Base-by-base conservation (phyloP, 164 flowering plant species). In the Chloranthus sessilifolius region DNA sequence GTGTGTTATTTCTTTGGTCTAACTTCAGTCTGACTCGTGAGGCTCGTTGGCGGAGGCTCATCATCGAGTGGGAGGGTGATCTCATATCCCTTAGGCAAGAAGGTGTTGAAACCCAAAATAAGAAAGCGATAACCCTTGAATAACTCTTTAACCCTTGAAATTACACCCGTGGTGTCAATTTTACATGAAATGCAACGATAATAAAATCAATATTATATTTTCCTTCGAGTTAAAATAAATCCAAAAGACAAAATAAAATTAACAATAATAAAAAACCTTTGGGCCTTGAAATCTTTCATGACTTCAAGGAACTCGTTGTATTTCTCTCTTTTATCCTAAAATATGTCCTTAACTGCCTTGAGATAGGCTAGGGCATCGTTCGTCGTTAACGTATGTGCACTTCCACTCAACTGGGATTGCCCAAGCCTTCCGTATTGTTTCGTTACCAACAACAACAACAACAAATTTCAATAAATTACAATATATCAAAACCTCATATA, bases 31-130 rank as follows among this genome's bases (percentile, higher is more conserved):
- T n/a, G n/a, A 85, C 50, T 83, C 85, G 44, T 76, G 80, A 7
- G 89, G 88, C 63, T 85, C 74, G 80, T 83, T 10, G 48, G 76
- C 0, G 64, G 65, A 65, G 66, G 73, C 33, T 78, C 91, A 55
- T 80, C 85, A 45, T 78, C 95, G 5, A 53, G 68, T 1, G 89
- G 78, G 22, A 84, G 85, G 37, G 88, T 84, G 64, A 94, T 89
- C 67, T 81, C 88, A 64, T 68, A 86, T 43, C 97, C 95, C 67
- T 80, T 78, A 7, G 99, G 99, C 70, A 92, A 76, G 71, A 92
- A 92, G 52, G 88, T 78, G 67, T 94, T 92, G 67, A 92, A 92
- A 17, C 95, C 98, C 63, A 85, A 71, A 61, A 94, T 89, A 24
- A 94, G 71, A 58, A 76, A 67, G 12, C 72, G 56, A 51, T 89